These are phyloP conservation scores for Fagopyrum tataricum DNA, from an alignment of 148 eudicot species.

Conservation along the genomic window DNA sequence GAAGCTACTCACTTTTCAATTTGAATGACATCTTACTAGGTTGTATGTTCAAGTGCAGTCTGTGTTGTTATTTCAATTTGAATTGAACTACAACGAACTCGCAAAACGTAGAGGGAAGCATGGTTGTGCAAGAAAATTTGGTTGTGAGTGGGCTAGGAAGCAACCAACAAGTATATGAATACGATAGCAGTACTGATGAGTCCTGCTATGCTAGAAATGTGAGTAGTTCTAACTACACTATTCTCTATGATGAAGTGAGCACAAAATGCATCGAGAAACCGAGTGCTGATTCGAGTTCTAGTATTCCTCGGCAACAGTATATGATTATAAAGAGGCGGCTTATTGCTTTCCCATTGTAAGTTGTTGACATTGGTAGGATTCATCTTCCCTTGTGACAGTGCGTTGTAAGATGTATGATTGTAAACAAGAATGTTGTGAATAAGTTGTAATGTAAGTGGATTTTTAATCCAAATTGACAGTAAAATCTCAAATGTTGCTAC, in stretches of 20 bases:
- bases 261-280: constrained; percentile 28
- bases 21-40: too few relatives aligned
- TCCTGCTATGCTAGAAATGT: constrained; percentile 66
- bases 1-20: too few relatives aligned
- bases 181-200: constrained; percentile 18
- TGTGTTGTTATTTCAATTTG: too few relatives aligned
- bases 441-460: neutral
- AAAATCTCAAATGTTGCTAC: too few relatives aligned
- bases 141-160: constrained; percentile 46
- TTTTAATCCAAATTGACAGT: neutral
- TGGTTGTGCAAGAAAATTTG: constrained; percentile 40
- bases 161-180: constrained; percentile 39
- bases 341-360: neutral
- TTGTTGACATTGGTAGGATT: neutral
- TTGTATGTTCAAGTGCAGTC: too few relatives aligned
- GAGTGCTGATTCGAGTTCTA: neutral
- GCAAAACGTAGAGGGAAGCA: constrained; percentile 39
- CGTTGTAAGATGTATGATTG: neutral
- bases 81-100: too few relatives aligned
- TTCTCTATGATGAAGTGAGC: constrained; percentile 49
- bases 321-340: neutral
- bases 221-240: constrained; percentile 69
- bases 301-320: constrained; percentile 4
- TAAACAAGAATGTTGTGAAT: neutral
- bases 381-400: too few relatives aligned